Evolutionary conservation across 768 basidiomycete species (phyloP), one percentile per base, ranked within the genome.

Genomic region (Boletus eberwhitei): DNA sequence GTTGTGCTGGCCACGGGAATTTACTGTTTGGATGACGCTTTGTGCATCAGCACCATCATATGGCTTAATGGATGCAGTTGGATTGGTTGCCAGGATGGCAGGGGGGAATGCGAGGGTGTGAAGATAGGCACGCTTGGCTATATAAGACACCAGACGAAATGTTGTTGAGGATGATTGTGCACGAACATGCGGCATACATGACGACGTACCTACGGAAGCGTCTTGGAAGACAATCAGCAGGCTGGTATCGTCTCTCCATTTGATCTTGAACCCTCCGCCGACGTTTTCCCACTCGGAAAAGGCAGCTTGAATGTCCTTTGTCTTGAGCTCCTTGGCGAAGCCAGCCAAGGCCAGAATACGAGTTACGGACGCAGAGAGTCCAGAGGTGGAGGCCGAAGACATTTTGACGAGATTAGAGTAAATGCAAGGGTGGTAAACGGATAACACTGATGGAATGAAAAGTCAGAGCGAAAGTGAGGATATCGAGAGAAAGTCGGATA

Each of bases 191-290:
- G n/a, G 45, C n/a, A 32, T 7, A 17, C 40, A 59, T 44, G 50
- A 54, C 40, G 47, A 80, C 95, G 78, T 67, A 98, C 97, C 96
- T 41, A 88, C 79, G 45, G 80, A 77, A 52, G 97, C 85, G 74
- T 98, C 97, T 59, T 83, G 82, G 69, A 99, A 99, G 52, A 99
- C 97, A 62, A 97, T 88, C 63, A 95, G 76, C 38, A 96, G 88
- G 67, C 90, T 95, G 36, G 92, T 93, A 73, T 99, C 97, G 72
- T 99, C 95, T 64, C 85, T 82, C 97, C 97, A 99, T 71, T 99
- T 99, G 70, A 99, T 95, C 80, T 95, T 93, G 78, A 96, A 97
- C 22, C 97, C 97, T 29, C 96, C 97, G 53, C 78, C 83, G 49
- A 86, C 76, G 55, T 75, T 79, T 64, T 97, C 93, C 82, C 88